These are phyloP conservation scores for Leishmania amazonensis DNA, from an alignment of 208 protist species.

Conservation along the genomic window DNA sequence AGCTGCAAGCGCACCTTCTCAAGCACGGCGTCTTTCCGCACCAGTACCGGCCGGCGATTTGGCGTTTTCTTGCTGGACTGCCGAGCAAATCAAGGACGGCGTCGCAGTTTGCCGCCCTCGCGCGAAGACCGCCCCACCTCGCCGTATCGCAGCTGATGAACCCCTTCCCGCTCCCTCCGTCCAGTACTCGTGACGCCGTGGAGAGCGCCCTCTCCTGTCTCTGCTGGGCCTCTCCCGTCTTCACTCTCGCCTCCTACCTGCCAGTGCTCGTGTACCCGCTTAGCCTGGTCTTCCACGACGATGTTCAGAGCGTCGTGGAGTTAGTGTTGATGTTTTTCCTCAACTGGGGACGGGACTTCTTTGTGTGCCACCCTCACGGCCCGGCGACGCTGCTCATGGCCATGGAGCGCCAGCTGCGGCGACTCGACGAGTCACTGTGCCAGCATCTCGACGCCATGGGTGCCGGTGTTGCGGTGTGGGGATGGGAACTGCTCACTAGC, in stretches of 20 bases:
- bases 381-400: constrained; percentile 56
- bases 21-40: constrained; percentile 77
- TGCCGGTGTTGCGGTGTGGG: constrained; percentile 65
- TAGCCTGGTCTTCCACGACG: constrained; percentile 54
- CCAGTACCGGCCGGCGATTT: constrained; percentile 64
- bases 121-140: constrained; percentile 51
- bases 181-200: constrained; percentile 35
- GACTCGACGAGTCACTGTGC: constrained; percentile 47
- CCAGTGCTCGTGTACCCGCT: constrained; percentile 84
- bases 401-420: constrained; percentile 49
- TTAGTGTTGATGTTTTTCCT: constrained; percentile 63
- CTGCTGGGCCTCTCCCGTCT: constrained; percentile 63
- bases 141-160: constrained; percentile 57
- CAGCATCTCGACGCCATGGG: constrained; percentile 60
- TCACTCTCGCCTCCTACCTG: constrained; percentile 73
- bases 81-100: constrained; percentile 47
- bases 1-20: constrained; percentile 58
- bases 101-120: constrained; percentile 73
- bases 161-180: constrained; percentile 57
- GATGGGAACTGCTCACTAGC: constrained; percentile 59
- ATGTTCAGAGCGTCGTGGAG: constrained; percentile 77
- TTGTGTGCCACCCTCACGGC: constrained; percentile 75
- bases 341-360: constrained; percentile 87
- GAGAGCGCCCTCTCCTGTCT: constrained; percentile 72
- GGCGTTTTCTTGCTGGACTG: constrained; percentile 82